Evolutionary conservation across 2,329 filamentous ascomycete species (phyloP).

Genomic region (Blastomyces emzantsi): DNA sequence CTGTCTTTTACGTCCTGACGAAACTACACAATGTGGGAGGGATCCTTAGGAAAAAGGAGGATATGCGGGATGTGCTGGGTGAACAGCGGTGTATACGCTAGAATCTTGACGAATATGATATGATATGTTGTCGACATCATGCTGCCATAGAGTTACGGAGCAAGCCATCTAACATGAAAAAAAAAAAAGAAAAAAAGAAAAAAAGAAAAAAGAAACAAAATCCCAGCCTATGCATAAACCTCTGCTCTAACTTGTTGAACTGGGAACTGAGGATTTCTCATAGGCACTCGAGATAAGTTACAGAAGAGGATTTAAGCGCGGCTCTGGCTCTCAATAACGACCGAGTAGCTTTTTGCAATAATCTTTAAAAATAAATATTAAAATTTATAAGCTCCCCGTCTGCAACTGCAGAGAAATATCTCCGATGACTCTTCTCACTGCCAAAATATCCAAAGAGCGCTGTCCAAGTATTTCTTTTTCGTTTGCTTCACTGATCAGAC

Average conservation of each 20-base stretch:
- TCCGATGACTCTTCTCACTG: not conserved
- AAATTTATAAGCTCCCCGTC: not conserved
- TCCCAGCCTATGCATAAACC: too few relatives aligned
- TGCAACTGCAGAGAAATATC: not conserved
- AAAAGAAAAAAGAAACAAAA: too few relatives aligned
- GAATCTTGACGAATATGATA: not conserved
- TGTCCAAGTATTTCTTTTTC: constrained; percentile 6
- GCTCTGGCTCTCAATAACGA: not conserved
- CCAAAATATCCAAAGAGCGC: constrained; percentile 7
- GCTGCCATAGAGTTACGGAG: not conserved
- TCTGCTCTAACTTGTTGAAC: too few relatives aligned
- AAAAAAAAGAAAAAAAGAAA: not conserved
- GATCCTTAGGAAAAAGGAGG: not conserved
- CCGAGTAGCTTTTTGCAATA: not conserved
- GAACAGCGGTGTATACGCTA: constrained; percentile 5
- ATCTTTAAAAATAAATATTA: not conserved
- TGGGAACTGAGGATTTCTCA: not conserved
- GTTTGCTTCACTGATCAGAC: constrained; percentile 8
- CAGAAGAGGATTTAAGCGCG: not conserved
- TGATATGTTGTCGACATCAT: not conserved
- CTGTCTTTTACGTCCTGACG: not conserved
- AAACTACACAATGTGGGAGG: not conserved
- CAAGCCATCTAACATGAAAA: not conserved
- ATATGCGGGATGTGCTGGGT: not conserved
- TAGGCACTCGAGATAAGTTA: not conserved